A percentile compares a stretch with the other conserved stretches of the same genome.
Conservation (phyloP, 345 rosid genomes). For the Diplotaxis tenuifolia region DNA sequence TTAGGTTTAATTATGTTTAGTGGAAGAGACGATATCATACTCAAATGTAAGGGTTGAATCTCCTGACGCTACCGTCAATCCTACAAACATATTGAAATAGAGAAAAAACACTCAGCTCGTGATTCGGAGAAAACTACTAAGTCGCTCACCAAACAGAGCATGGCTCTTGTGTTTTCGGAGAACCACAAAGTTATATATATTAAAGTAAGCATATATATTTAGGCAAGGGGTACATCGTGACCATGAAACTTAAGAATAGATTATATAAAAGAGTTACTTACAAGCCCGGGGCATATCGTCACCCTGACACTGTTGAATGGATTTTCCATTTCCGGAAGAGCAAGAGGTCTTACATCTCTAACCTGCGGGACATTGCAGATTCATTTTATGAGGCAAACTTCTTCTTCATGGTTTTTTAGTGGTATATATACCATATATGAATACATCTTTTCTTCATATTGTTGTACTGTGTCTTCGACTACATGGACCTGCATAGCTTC, state of each 20-base stretch:
- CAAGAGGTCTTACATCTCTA: constrained; percentile 78
- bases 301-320: constrained; percentile 66
- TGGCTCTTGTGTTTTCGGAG: constrained; percentile 72
- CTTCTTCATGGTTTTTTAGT: too few relatives aligned
- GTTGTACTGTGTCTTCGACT: too few relatives aligned
- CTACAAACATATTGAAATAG: neutral
- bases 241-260: neutral
- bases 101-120: neutral
- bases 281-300: constrained; percentile 86
- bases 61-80: constrained; percentile 86
- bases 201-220: neutral
- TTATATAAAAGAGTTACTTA: constrained; percentile 37
- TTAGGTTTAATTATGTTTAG: neutral
- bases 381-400: neutral
- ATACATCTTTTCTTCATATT: too few relatives aligned
- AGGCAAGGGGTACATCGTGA: too few relatives aligned
- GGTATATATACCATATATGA: too few relatives aligned
- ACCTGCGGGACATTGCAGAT: constrained; percentile 50
- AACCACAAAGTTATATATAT: constrained; percentile 10
- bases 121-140: neutral
- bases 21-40: constrained; percentile 58
- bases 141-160: constrained; percentile 79
- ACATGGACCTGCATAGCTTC: neutral
- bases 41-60: constrained; percentile 80
- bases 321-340: constrained; percentile 83